Conservation (phyloP, 352 stramenopile genomes). For the Aphanomyces stellatus region DNA sequence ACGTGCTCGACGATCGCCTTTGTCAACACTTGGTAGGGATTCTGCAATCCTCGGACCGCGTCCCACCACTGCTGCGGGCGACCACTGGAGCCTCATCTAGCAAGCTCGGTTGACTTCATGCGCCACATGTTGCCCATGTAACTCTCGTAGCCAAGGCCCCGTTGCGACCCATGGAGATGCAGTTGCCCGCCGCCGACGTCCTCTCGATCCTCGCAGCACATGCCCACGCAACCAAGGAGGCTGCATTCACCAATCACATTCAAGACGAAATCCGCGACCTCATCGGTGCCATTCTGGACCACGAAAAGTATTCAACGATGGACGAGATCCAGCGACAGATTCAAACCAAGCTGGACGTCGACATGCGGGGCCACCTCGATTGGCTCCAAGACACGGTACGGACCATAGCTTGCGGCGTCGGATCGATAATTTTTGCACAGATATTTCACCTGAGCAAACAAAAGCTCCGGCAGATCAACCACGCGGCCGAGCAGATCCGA, state of each 20-base stretch:
- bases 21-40: too few species aligned
- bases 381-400: slow-evolving; percentile 4
- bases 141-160: too few species aligned
- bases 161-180: background rate
- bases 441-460: slow-evolving; percentile 7
- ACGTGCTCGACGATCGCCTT: too few species aligned
- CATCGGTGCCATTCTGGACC: background rate
- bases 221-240: too few species aligned
- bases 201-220: background rate
- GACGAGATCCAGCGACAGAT: background rate
- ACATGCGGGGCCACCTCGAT: background rate
- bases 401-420: background rate
- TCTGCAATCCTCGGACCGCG: too few species aligned
- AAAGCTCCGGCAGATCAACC: background rate
- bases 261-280: background rate
- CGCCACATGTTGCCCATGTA: too few species aligned
- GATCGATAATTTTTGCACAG: background rate
- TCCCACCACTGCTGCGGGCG: background rate
- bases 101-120: too few species aligned
- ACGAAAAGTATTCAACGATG: background rate
- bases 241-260: background rate
- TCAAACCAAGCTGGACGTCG: background rate
- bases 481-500: background rate
- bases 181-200: background rate
- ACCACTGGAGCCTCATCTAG: too few species aligned